Evolutionary conservation across 2,329 filamentous ascomycete genomes (phyloP).

Genomic region (Cryphonectria radicalis): DNA sequence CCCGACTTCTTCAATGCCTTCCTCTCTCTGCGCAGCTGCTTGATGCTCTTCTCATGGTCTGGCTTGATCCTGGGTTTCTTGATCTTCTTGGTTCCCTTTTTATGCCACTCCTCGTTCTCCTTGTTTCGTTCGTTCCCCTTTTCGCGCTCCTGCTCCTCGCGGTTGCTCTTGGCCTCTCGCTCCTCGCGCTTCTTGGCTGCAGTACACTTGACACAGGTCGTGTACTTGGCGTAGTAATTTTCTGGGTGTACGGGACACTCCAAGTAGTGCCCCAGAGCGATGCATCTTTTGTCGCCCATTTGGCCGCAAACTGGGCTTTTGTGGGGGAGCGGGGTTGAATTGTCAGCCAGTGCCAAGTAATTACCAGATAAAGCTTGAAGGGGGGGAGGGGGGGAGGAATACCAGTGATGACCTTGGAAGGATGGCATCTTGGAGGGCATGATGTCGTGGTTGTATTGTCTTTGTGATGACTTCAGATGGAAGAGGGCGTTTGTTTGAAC

Average conservation of each 20-base stretch:
- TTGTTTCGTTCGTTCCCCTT: conserved; percentile 35
- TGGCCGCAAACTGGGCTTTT: conserved; percentile 11
- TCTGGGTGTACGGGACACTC: background rate
- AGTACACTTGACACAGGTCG: conserved; percentile 6
- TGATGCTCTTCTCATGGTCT: conserved; percentile 7
- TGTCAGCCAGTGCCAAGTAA: background rate
- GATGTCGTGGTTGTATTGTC: background rate
- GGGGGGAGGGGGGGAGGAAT: background rate
- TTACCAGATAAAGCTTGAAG: background rate
- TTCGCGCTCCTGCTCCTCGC: conserved; percentile 35
- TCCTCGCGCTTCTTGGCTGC: background rate
- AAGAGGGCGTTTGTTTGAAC: background rate
- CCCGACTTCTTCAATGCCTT: background rate
- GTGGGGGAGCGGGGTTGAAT: too few relatives aligned
- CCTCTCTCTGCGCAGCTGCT: conserved; percentile 9
- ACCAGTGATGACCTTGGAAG: conserved; percentile 23
- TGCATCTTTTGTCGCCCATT: conserved; percentile 11
- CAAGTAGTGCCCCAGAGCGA: background rate
- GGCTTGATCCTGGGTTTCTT: conserved; percentile 12
- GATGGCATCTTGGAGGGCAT: conserved; percentile 13
- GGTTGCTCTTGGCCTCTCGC: background rate
- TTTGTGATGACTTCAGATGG: background rate
- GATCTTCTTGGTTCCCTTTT: conserved; percentile 4
- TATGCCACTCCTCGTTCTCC: conserved; percentile 14
- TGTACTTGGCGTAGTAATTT: background rate